phyloP scores from a whole-genome alignment of 208 protist species.

The Trichomonas gallinae region DNA sequence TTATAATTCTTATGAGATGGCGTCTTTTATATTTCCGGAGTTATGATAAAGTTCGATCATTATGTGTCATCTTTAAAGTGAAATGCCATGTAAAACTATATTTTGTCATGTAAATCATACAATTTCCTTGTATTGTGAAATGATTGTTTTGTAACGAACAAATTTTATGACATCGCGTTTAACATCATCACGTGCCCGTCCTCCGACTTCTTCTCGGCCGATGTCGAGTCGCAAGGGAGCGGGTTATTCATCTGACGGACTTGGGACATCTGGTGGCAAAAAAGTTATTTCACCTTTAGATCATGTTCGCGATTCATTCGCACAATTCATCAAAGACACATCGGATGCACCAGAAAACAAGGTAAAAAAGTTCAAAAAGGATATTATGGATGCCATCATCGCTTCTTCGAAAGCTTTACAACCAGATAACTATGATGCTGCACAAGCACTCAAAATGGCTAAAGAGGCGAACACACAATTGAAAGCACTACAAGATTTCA shows the following conservation, averaged over 20 bases:
- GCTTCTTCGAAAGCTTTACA: neutral
- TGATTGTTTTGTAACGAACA: too few relatives aligned
- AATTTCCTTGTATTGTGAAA: too few relatives aligned
- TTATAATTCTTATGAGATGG: too few relatives aligned
- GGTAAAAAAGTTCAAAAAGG: neutral
- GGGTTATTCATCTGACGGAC: neutral
- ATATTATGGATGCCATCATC: neutral
- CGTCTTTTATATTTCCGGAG: too few relatives aligned
- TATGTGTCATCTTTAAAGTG: too few relatives aligned
- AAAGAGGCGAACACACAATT: neutral
- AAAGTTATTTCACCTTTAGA: conserved; percentile 13
- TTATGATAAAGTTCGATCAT: too few relatives aligned
- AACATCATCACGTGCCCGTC: neutral
- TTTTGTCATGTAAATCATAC: too few relatives aligned
- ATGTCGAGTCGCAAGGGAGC: neutral
- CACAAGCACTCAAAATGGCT: neutral
- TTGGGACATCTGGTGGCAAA: neutral
- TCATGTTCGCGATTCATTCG: neutral
- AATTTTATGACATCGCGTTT: neutral
- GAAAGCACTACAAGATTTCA: neutral
- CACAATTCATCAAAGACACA: neutral
- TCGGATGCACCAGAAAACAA: neutral
- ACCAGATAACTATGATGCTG: neutral
- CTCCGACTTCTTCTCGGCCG: neutral
- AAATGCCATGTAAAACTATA: too few relatives aligned